Evolutionary conservation across 1,284 basidiomycete genomes (phyloP), one percentile per base, ranked within the genome.

Genomic region (Rhodofomes roseus): DNA sequence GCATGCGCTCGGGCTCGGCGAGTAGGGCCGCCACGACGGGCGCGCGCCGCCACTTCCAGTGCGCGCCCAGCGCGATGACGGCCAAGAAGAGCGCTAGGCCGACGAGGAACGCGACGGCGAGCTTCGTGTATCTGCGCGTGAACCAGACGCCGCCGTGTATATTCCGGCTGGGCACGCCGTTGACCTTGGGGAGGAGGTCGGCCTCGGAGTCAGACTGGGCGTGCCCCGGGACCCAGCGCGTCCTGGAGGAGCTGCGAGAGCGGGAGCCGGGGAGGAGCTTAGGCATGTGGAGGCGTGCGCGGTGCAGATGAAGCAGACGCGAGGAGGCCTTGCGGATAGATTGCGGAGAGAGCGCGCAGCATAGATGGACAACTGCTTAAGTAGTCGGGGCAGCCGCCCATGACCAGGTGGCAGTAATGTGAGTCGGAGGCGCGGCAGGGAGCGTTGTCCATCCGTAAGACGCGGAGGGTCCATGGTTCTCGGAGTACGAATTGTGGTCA

Each of bases 91-190:
- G 25, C 22, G 22, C 39, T 16, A 57, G 22, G 36, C 22, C 48
- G 50, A 44, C 18, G 37, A 57, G 48, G 16, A 25, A 22, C 27
- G 50, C 50, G 48, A 53, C 40, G 27, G 31, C 23, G 48, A 53
- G 12, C 37, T 53, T 57, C n/a, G 46, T 52, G 50, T 52, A 41
- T 8, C 56, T 48, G 8, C 56, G 56, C 34, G 56, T 37, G 34
- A 57, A 27, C 55, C 8, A 62, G 31, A 52, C 18, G 20, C 27
- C n/a, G 6, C 20, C 18, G 25, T 14, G 20, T 1, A 16, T 11
- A 29, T 29, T 48, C 66, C 66, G 12, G 64, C 56, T 18, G 66
- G 43, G 37, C 60, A 34, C 54, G 46, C 70, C 66, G 48, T 60
- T 60, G n/a, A 67, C 29, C 41, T 44, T 51, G 25, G 54, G 59